Conservation (phyloP, 306 rosid genomes). For the Aeschynomene evenia region DNA sequence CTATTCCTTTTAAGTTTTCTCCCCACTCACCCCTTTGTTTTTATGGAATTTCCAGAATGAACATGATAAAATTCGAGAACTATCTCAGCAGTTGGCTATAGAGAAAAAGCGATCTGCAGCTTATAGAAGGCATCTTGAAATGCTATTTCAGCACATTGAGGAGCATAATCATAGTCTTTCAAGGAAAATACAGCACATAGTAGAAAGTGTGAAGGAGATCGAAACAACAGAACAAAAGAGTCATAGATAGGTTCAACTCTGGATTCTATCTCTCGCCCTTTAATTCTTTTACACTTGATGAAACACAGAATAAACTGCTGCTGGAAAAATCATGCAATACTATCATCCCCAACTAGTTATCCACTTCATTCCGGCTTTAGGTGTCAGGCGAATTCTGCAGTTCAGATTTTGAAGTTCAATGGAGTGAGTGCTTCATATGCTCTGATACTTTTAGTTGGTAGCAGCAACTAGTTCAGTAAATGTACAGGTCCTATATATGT, state of each 20-base stretch:
- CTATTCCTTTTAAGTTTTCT: background rate
- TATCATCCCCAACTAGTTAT: slow-evolving; percentile 32
- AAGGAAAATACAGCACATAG: slow-evolving; percentile 83
- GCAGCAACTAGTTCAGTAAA: slow-evolving; percentile 39
- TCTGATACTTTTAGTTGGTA: slow-evolving; percentile 28
- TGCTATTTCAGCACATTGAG: slow-evolving; percentile 83
- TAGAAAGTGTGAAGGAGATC: slow-evolving; percentile 77
- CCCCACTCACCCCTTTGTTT: background rate
- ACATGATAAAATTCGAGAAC: slow-evolving; percentile 87
- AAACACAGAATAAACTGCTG: slow-evolving; percentile 25
- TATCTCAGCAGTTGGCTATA: slow-evolving; percentile 78
- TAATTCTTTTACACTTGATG: slow-evolving; percentile 15
- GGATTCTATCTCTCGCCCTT: slow-evolving; percentile 17
- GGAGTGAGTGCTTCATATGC: slow-evolving; percentile 31
- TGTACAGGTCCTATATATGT: slow-evolving; percentile 42
- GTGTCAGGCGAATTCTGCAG: slow-evolving; percentile 38
- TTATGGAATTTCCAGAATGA: slow-evolving; percentile 58
- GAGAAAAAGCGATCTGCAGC: slow-evolving; percentile 87
- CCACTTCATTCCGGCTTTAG: slow-evolving; percentile 36
- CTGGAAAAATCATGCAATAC: slow-evolving; percentile 30
- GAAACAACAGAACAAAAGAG: slow-evolving; percentile 61
- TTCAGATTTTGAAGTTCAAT: slow-evolving; percentile 37
- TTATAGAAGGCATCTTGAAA: slow-evolving; percentile 91
- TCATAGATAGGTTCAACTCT: slow-evolving; percentile 27
- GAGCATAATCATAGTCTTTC: slow-evolving; percentile 86